Evolutionary conservation across 2,329 filamentous ascomycete species (phyloP), one percentile per base, ranked within the genome.

Genomic region (Pseudogymnoascus sp.): DNA sequence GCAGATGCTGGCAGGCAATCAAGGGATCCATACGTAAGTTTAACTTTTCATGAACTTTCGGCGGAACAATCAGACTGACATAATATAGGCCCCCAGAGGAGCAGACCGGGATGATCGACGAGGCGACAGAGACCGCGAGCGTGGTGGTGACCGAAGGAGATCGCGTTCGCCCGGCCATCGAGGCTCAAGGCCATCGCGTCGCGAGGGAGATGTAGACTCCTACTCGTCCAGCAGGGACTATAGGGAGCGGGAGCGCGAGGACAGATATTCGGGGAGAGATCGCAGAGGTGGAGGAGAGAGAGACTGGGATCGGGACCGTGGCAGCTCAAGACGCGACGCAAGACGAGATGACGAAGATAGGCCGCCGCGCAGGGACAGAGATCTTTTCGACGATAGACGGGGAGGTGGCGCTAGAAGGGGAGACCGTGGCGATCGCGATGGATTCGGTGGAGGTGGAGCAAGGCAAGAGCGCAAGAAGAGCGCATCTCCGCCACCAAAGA

Each of bases 181-280:
- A 71, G 80, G 85, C 68, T 83, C 87, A 63, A 80, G 87, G 66
- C 76, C 80, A 63, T 78, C 81, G 68, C 86, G 90, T 69, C 89
- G 89, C 69, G 89, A 94, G 60, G 84, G 83, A 62, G 88, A 90
- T 69, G 82, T 85, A 74, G 92, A 97, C 76, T 87, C 90, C 63
- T 97, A 97, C 77, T 96, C 92, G 19, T 92, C 90, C 5, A 96
- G 92, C 76, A 89, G 93, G 69, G 92, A 88, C 78, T 95, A 96
- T 75, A 86, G 93, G 73, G 93, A 96, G 74, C 83, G 93, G 66
- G 93, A 97, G 78, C 89, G 93, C 65, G 93, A 97, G 76, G 93
- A 97, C 69, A 84, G 92, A 72, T 97, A 97, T 73, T 85, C 85
- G 38, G 87, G 88, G 35, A 83, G 89, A 66, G 83, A 86, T 63